Evolutionary conservation across 1,284 basidiomycete genomes (phyloP).

Genomic region (Leccinum cinnamomeum): DNA sequence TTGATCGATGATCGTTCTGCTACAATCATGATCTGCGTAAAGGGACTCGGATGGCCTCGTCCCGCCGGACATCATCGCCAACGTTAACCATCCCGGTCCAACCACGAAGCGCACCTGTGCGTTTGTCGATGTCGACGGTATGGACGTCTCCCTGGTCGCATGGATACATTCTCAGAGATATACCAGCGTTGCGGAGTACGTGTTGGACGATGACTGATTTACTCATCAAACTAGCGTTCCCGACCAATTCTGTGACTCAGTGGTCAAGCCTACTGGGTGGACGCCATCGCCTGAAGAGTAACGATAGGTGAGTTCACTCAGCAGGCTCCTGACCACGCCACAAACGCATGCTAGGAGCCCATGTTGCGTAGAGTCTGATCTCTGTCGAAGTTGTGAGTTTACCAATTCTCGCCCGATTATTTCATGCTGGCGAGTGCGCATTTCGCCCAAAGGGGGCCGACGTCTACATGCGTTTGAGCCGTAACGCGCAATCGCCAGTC

Average conservation of each 20-base stretch:
- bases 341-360: not conserved
- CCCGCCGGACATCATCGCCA: not conserved
- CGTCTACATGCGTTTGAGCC: not conserved
- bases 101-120: not conserved
- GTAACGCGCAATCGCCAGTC: not conserved
- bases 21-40: not conserved
- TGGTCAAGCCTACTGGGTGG: conserved; percentile 1
- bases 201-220: not conserved
- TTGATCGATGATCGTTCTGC: not conserved
- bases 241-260: not conserved
- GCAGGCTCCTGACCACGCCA: not conserved
- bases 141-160: not conserved
- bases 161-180: not conserved
- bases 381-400: not conserved
- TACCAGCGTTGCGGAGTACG: not conserved
- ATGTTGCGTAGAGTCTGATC: not conserved
- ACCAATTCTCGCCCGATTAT: not conserved
- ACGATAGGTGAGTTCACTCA: not conserved
- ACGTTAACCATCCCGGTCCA: not conserved
- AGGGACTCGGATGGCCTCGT: not conserved
- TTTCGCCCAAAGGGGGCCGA: not conserved
- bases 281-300: not conserved
- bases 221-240: not conserved
- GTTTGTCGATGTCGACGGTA: not conserved
- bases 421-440: not conserved